Evolutionary conservation across 352 stramenopile species (phyloP).

Genomic region (Phytophthora vignae): DNA sequence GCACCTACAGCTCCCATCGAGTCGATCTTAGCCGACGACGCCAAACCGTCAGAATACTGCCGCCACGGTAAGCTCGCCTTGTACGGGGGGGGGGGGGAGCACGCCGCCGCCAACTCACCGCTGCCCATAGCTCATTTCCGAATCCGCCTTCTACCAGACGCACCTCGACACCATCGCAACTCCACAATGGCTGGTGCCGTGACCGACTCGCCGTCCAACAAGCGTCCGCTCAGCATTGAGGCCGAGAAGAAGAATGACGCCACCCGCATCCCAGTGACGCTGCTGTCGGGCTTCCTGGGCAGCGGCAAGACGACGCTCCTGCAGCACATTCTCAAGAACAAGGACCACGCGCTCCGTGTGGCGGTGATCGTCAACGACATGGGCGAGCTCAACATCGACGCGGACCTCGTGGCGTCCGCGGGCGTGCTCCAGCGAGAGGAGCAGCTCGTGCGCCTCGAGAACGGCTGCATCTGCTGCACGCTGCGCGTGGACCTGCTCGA

Average conservation of each 20-base stretch:
- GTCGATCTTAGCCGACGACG: conserved; percentile 32
- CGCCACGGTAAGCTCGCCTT: neutral
- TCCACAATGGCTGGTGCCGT: conserved; percentile 24
- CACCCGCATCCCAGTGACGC: conserved; percentile 85
- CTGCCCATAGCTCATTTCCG: conserved; percentile 26
- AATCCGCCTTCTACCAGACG: conserved; percentile 28
- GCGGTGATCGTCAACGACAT: conserved; percentile 94
- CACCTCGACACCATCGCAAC: neutral
- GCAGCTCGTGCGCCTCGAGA: conserved; percentile 87
- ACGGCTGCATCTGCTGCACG: conserved; percentile 94
- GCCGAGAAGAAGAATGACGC: conserved; percentile 24
- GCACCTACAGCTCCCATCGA: neutral
- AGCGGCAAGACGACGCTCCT: conserved; percentile 95
- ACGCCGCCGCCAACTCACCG: neutral
- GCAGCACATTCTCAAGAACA: conserved; percentile 91
- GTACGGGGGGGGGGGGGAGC: too few species aligned
- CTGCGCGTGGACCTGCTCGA: conserved; percentile 87
- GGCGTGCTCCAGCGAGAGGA: conserved; percentile 78
- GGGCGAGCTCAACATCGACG: conserved; percentile 92
- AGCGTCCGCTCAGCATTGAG: conserved; percentile 30
- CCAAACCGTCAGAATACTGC: conserved; percentile 8
- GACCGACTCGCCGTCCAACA: conserved; percentile 31
- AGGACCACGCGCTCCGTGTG: conserved; percentile 74
- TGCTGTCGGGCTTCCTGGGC: conserved; percentile 95
- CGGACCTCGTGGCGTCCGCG: conserved; percentile 63